Evolutionary conservation across 441 rosid genomes (phyloP).

Genomic region (Gossypium trilobum): DNA sequence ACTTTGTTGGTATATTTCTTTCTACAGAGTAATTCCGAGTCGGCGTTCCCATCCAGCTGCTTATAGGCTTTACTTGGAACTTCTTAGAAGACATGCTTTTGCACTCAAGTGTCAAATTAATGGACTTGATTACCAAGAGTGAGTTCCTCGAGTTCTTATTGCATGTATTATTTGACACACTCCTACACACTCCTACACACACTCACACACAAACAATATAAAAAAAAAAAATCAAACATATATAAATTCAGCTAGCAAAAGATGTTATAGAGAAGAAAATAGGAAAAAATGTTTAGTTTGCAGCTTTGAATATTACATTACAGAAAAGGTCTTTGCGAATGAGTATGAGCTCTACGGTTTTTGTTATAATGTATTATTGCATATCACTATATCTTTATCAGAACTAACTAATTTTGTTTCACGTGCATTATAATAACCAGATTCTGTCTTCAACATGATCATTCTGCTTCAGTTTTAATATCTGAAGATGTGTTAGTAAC

Average conservation of each 20-base stretch:
- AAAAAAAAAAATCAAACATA: too few species aligned
- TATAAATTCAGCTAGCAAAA: not conserved
- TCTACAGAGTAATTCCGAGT: slow-evolving; percentile 42
- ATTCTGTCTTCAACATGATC: not conserved
- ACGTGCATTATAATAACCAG: not conserved
- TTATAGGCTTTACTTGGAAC: slow-evolving; percentile 61
- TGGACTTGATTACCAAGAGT: slow-evolving; percentile 44
- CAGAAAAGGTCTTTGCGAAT: not conserved
- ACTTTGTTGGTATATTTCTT: slow-evolving; percentile 3
- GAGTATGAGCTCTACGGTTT: not conserved
- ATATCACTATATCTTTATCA: not conserved
- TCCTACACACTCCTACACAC: not conserved
- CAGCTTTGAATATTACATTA: not conserved
- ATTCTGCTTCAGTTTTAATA: not conserved
- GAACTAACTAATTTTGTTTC: not conserved
- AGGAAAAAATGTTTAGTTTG: not conserved
- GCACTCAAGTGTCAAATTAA: slow-evolving; percentile 33
- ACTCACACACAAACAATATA: not conserved
- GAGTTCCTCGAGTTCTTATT: slow-evolving; percentile 21
- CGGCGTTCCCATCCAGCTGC: slow-evolving; percentile 44
- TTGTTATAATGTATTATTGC: not conserved
- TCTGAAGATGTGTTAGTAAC: not conserved
- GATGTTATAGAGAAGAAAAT: too few species aligned
- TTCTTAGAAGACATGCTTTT: slow-evolving; percentile 47
- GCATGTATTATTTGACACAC: not conserved